These are phyloP conservation scores for Collybia nuda DNA, from an alignment of 768 basidiomycete species.

Conservation along the genomic window DNA sequence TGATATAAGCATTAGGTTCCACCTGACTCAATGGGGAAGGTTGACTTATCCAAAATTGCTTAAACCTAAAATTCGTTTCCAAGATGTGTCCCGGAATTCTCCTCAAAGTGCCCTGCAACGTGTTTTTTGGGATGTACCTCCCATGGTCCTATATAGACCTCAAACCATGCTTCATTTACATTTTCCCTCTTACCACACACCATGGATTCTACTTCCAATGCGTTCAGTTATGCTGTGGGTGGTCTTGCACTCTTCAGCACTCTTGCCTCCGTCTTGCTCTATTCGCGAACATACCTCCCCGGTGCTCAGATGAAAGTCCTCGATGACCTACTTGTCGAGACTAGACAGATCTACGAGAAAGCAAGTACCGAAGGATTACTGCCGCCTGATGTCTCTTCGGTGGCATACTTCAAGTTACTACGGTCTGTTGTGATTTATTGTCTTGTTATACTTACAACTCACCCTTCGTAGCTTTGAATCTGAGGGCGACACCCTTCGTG, in stretches of 20 bases:
- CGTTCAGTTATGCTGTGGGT: constrained; percentile 10
- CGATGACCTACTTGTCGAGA: constrained; percentile 3
- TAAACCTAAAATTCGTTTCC: background rate
- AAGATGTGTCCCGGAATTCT: background rate
- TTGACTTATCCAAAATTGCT: background rate
- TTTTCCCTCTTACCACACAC: too few species aligned
- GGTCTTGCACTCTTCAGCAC: constrained; percentile 7
- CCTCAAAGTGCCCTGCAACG: background rate
- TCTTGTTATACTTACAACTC: background rate
- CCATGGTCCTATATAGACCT: background rate
- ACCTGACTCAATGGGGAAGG: background rate
- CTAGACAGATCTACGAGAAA: constrained; percentile 1
- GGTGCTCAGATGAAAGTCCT: background rate
- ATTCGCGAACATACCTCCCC: background rate
- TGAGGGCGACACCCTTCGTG: background rate
- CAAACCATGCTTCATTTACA: background rate
- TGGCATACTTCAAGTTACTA: background rate
- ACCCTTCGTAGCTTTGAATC: background rate
- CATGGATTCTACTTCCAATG: constrained; percentile 1
- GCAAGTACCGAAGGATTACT: constrained; percentile 3
- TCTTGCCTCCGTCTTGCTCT: background rate
- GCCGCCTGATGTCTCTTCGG: background rate
- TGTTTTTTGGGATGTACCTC: background rate
- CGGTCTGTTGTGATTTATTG: background rate
- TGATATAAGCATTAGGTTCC: background rate